These are phyloP conservation scores for Penicillium angulare DNA, from an alignment of 495 filamentous ascomycete species.

Conservation along the genomic window DNA sequence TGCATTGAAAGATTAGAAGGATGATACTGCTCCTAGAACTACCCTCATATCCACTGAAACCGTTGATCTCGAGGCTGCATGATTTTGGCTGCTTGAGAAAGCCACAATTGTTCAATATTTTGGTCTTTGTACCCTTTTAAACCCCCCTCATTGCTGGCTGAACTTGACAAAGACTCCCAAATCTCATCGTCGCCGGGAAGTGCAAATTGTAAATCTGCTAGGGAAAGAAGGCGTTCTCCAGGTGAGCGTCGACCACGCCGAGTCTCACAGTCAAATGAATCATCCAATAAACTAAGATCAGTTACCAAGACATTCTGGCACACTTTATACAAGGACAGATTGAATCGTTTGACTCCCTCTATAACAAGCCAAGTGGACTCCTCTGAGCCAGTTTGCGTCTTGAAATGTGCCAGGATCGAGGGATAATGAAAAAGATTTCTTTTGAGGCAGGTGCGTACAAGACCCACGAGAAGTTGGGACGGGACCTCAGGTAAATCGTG, in stretches of 20 bases:
- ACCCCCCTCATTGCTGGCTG: not conserved
- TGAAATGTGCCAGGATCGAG: conserved; percentile 5
- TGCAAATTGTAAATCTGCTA: conserved; percentile 6
- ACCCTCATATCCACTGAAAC: not conserved
- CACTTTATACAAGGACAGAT: conserved; percentile 8
- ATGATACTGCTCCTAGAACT: not conserved
- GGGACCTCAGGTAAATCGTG: not conserved
- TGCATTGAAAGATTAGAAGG: too few relatives aligned
- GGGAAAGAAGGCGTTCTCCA: not conserved
- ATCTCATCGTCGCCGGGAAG: conserved; percentile 7
- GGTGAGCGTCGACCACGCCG: not conserved
- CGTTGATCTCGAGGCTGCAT: not conserved
- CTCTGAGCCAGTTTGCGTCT: not conserved
- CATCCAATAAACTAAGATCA: not conserved
- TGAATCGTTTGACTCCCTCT: conserved; percentile 14
- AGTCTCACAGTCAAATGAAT: not conserved
- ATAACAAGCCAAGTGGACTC: conserved; percentile 10
- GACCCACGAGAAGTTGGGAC: not conserved
- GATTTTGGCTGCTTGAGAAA: not conserved
- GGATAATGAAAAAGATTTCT: conserved; percentile 7
- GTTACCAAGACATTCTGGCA: not conserved
- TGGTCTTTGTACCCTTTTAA: not conserved
- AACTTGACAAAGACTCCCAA: too few relatives aligned
- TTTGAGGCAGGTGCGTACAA: not conserved
- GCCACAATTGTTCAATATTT: too few relatives aligned